Evolutionary conservation across 2,329 filamentous ascomycete species (phyloP).

Genomic region (Exophiala spinifera): DNA sequence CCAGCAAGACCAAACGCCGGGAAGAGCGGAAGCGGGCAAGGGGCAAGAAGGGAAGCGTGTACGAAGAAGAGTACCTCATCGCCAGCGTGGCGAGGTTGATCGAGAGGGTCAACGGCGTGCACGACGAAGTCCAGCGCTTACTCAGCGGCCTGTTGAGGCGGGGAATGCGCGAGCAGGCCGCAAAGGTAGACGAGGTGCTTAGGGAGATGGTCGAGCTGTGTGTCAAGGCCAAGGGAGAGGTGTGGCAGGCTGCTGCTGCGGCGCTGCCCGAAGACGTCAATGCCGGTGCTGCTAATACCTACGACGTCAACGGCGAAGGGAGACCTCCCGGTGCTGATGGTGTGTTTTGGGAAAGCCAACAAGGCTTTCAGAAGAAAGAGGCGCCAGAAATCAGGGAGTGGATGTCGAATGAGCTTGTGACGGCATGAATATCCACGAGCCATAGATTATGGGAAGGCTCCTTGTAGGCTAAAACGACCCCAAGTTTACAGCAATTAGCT

Average conservation of each 20-base stretch:
- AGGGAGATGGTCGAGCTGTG: constrained; percentile 72
- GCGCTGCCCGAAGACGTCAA: not conserved
- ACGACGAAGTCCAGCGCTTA: constrained; percentile 69
- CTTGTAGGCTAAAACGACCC: not conserved
- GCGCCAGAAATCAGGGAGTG: constrained; percentile 53
- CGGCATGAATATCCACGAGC: not conserved
- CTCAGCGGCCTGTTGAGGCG: constrained; percentile 74
- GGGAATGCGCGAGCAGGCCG: constrained; percentile 82
- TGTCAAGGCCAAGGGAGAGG: constrained; percentile 62
- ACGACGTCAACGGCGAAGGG: constrained; percentile 27
- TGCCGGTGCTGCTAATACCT: not conserved
- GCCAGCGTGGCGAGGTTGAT: constrained; percentile 81
- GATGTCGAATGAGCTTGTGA: constrained; percentile 28
- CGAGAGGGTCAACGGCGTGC: constrained; percentile 71
- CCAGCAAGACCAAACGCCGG: constrained; percentile 78
- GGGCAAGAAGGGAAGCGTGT: constrained; percentile 94
- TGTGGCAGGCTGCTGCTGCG: constrained; percentile 53
- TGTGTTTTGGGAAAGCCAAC: constrained; percentile 42
- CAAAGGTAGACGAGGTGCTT: constrained; percentile 71
- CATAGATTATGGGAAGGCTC: not conserved
- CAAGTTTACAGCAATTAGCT: not conserved
- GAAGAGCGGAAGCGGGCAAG: constrained; percentile 94
- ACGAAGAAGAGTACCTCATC: constrained; percentile 95
- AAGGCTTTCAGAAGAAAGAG: constrained; percentile 39
- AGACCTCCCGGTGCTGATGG: constrained; percentile 33